These are phyloP conservation scores for Rubia yunnanensis DNA, from an alignment of 257 asterid species.

Conservation along the genomic window DNA sequence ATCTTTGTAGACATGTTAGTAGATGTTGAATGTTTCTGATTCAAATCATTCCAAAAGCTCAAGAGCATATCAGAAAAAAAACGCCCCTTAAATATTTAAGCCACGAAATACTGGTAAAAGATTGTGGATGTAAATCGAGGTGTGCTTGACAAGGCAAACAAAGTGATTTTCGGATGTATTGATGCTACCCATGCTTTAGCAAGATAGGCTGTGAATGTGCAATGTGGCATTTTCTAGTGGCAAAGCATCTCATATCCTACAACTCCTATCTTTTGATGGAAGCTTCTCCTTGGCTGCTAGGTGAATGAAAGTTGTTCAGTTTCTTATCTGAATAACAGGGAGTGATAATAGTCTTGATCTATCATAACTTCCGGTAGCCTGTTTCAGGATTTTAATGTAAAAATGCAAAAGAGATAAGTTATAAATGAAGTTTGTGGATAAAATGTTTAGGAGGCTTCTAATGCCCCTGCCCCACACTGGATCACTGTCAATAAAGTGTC, in stretches of 20 bases:
- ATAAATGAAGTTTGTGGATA: too few relatives aligned
- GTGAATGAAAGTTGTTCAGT: neutral
- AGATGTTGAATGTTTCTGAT: neutral
- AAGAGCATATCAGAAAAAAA: neutral
- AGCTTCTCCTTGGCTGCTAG: neutral
- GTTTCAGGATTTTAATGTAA: neutral
- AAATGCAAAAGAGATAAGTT: neutral
- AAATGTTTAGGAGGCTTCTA: too few relatives aligned
- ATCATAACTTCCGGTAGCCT: neutral
- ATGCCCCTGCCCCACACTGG: too few relatives aligned
- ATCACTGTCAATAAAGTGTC: too few relatives aligned
- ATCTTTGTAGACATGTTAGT: neutral
- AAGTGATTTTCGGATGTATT: neutral
- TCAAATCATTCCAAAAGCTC: neutral
- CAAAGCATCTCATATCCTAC: neutral
- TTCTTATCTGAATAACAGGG: neutral
- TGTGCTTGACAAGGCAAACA: neutral
- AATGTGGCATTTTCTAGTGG: neutral
- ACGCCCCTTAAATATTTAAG: too few relatives aligned
- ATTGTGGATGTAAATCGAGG: neutral
- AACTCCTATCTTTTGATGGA: neutral
- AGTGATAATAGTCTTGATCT: neutral
- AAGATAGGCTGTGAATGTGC: neutral
- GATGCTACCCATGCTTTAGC: neutral
- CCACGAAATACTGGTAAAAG: neutral